Base-by-base conservation (phyloP, 2,329 filamentous ascomycete genomes). In the Colletotrichum tanaceti region DNA sequence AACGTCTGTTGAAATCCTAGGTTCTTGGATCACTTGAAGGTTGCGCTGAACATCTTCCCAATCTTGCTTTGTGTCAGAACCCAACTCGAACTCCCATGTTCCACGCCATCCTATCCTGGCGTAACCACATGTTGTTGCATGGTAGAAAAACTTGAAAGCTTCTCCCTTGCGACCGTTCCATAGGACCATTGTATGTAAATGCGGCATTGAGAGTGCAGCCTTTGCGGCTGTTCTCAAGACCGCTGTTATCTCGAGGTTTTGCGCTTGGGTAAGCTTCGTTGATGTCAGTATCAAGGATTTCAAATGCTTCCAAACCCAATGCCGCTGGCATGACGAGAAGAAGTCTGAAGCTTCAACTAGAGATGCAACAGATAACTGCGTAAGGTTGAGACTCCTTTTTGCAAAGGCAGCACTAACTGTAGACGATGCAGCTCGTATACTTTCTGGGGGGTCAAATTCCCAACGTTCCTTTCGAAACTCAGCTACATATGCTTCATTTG, bases 251-350 rank as follows among this genome's bases (percentile, higher is more conserved):
- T 68, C 4, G 70, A 6, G 63, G 71, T 58, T 55, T 65, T 54
- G 41, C 47, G 54, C 68, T 32, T 60, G 70, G 58, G 28, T 80
- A 64, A 63, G 32, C 10, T 74, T 69, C 47, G 74, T 68, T 47
- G 77, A 78, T 70, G 78, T 79, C n/a, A 80, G 74, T 24, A 76
- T 73, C 65, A 79, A 71, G 60, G 75, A 77, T 62, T 73, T 71
- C 58, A 79, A 63, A 58, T 69, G 69, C n/a, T 46, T 44, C 77
- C 77, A 79, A 28, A 41, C 74, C 73, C 73, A 77, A 10, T 70
- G 68, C 46, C 44, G 53, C 22, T 68, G 63, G 60, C 74, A 77
- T 28, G 54, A 18, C 41, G 20, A 32, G 52, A 79, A 77, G 68
- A 79, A 67, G 41, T 78, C 70, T 57, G 69, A 67, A 24, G 77